These are phyloP conservation scores for Fusarium transvaalense DNA, from an alignment of 2,329 filamentous ascomycete species.

Conservation along the genomic window DNA sequence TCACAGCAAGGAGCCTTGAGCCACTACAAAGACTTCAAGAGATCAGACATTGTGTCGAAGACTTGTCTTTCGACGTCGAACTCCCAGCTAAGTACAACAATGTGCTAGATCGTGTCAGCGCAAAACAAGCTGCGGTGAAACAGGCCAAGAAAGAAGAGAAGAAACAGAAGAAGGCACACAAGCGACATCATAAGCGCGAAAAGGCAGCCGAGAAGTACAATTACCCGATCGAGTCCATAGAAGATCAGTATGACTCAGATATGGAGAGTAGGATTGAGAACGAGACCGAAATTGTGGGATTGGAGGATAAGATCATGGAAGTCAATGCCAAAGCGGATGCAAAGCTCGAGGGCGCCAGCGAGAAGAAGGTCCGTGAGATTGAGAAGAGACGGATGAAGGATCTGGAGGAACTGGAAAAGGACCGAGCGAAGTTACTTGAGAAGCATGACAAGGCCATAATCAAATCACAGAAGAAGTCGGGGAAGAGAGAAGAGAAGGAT, in stretches of 20 bases:
- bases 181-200: neutral
- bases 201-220: constrained; percentile 3
- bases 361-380: neutral
- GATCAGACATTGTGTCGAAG: neutral
- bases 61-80: constrained; percentile 14
- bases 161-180: constrained; percentile 12
- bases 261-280: constrained; percentile 1
- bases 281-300: neutral
- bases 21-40: constrained; percentile 4
- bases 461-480: constrained; percentile 1
- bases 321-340: constrained; percentile 7
- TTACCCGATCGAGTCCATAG: constrained; percentile 6
- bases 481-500: constrained; percentile 5
- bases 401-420: constrained; percentile 7
- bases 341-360: neutral
- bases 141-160: constrained; percentile 11
- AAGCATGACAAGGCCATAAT: neutral
- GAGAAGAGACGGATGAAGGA: constrained; percentile 12
- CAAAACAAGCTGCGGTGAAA: constrained; percentile 16
- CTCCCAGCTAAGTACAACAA: neutral
- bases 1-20: constrained; percentile 9
- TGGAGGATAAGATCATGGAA: constrained; percentile 3
- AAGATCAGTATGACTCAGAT: constrained; percentile 12
- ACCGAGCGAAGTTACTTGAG: neutral
- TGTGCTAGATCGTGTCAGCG: constrained; percentile 22